Base-by-base conservation (phyloP, 2,329 filamentous ascomycete species). In the Chaetomiaceae sp. region DNA sequence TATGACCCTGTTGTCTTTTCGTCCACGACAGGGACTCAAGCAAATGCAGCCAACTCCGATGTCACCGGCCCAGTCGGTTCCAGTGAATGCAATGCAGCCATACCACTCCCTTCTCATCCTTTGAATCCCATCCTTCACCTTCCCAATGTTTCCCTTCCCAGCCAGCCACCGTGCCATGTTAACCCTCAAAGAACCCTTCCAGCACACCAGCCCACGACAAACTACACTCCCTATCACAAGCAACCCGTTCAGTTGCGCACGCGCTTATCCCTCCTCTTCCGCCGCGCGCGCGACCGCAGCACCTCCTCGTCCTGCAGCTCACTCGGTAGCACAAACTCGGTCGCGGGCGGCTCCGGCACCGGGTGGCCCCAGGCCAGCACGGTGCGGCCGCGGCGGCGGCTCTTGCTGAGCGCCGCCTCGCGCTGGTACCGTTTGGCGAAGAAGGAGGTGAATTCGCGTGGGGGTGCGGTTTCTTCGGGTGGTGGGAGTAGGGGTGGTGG, bases 321-420 rank as follows among this genome's bases (percentile, higher is more conserved):
- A 6, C 76, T 71, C 0, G 90, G 87, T 42, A 95, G 68, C 47
- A 79, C 73, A 61, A 96, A 97, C 34, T 95, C 86, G 26, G 62
- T 62, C 60, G 86, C 78, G 5, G 70, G 63, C 47, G 84, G 70
- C 12, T 95, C 87, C 1, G 90, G 90, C 17, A 97, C 66, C 0
- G 85, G 77, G 20, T 84, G 78, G 0, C 91, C 91, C 76, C 93
- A 97, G 3, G 90, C 91, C 38, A 84, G 72, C 14, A 83, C 74
- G 42, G 77, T 86, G 40, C 88, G 76, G 35, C 81, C 79, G 40
- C 81, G 79, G 42, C 86, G 80, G 27, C 88, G 76, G 39, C 79
- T 74, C 55, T 80, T 81, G 51, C 80, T 84, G n/a, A 95, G 66
- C 9, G 90, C 88, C 6, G 82, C 79, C 18, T 89, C 86, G 20